Evolutionary conservation across 2,329 filamentous ascomycete species (phyloP).

Genomic region (Curvularia spicifera): DNA sequence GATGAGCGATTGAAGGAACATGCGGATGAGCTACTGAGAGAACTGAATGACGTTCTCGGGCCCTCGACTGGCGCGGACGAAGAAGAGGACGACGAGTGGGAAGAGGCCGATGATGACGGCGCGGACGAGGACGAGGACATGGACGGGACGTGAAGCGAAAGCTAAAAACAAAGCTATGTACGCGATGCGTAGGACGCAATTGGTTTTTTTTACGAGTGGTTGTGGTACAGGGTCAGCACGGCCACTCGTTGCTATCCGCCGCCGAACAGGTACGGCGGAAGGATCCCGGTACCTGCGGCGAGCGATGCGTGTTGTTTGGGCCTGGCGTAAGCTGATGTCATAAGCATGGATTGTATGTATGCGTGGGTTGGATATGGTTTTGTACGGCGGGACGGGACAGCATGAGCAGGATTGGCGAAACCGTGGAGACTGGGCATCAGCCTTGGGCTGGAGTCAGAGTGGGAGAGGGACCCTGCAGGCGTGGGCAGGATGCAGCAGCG

Average conservation of each 20-base stretch:
- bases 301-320: neutral
- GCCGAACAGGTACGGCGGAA: neutral
- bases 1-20: constrained; percentile 79
- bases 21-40: constrained; percentile 70
- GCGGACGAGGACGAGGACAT: constrained; percentile 40
- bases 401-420: too few relatives aligned
- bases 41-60: constrained; percentile 54
- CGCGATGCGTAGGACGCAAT: neutral
- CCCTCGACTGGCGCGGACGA: constrained; percentile 52
- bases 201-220: neutral
- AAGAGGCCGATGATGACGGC: constrained; percentile 49
- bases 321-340: neutral
- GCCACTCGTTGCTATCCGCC: neutral
- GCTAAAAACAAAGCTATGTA: constrained; percentile 14
- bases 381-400: too few relatives aligned
- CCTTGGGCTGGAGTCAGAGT: too few relatives aligned
- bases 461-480: constrained; percentile 13
- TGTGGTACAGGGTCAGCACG: neutral
- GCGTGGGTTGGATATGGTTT: neutral
- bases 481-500: constrained; percentile 10
- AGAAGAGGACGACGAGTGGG: constrained; percentile 53
- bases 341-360: neutral
- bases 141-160: constrained; percentile 42
- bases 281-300: neutral
- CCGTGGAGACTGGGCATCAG: neutral